A percentile compares a stretch with the other conserved stretches of the same genome.
phyloP scores from a whole-genome alignment of 805 yeast genomes.

The Ogataea polymorpha region DNA sequence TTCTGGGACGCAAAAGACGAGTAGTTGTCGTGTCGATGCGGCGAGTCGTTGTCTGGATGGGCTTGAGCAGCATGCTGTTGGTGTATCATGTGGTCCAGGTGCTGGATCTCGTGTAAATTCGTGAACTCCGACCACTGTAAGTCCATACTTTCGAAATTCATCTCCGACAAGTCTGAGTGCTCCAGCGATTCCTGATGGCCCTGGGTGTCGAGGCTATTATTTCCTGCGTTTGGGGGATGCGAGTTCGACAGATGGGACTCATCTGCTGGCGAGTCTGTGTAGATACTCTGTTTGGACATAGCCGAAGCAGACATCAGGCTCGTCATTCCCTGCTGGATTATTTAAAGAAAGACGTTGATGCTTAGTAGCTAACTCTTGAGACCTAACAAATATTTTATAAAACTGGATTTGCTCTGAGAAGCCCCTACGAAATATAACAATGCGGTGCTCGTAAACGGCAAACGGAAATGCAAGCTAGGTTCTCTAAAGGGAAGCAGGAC shows the following conservation, averaged over 20 bases:
- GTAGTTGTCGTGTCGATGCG: background rate
- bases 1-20: background rate
- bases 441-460: background rate
- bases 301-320: slow-evolving; percentile 1
- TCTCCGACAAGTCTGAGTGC: slow-evolving; percentile 8
- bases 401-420: background rate
- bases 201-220: background rate
- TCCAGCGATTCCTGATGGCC: background rate
- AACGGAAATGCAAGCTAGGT: background rate
- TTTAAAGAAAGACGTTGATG: background rate
- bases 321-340: slow-evolving; percentile 9
- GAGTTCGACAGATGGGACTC: background rate
- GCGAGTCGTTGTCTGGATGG: slow-evolving; percentile 1
- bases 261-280: background rate
- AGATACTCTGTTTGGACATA: background rate
- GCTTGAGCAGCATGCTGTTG: slow-evolving; percentile 5
- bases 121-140: slow-evolving; percentile 25
- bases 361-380: slow-evolving; percentile 1
- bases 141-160: slow-evolving; percentile 23
- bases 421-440: background rate
- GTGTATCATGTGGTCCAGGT: slow-evolving; percentile 20
- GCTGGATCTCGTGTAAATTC: slow-evolving; percentile 23
- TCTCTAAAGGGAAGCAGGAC: background rate
- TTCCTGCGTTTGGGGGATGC: background rate
- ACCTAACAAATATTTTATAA: background rate